Evolutionary conservation across 257 asterid genomes (phyloP).

Genomic region (Capsicum rhomboideum): DNA sequence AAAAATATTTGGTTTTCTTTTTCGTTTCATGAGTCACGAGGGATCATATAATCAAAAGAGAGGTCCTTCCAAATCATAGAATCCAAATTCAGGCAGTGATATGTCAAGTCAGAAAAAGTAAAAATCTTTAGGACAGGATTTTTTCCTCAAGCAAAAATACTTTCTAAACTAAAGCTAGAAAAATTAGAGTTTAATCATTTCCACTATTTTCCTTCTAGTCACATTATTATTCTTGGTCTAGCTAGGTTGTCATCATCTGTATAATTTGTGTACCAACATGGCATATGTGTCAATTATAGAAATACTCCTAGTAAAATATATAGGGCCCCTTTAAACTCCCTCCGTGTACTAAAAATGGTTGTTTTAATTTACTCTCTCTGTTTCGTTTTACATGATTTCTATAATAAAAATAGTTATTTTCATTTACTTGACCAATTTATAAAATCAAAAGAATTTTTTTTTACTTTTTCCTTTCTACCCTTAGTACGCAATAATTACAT

Average conservation of each 20-base stretch:
- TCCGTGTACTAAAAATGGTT: too few relatives aligned
- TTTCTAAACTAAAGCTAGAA: constrained; percentile 1
- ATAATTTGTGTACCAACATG: constrained; percentile 14
- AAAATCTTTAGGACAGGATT: not conserved
- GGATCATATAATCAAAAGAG: not conserved
- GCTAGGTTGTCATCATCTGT: constrained; percentile 14
- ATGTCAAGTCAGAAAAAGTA: not conserved
- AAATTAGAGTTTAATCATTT: not conserved
- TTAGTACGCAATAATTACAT: too few relatives aligned
- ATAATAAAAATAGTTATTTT: too few relatives aligned
- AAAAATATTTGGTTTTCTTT: too few relatives aligned
- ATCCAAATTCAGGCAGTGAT: not conserved
- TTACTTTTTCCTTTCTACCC: too few relatives aligned
- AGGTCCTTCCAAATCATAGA: not conserved
- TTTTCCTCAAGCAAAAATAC: not conserved
- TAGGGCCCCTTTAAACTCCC: not conserved
- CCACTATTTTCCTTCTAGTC: not conserved
- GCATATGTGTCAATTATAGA: constrained; percentile 18
- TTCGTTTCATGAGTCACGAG: not conserved
- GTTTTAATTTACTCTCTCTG: too few relatives aligned
- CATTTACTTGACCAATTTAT: too few relatives aligned
- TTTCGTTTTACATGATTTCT: too few relatives aligned
- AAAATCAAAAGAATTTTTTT: too few relatives aligned
- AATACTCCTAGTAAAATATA: not conserved
- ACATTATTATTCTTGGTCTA: not conserved